A percentile compares a stretch with the other conserved stretches of the same genome.
phyloP scores from a whole-genome alignment of 2,329 filamentous ascomycete species.

The Cercospora janseana region DNA sequence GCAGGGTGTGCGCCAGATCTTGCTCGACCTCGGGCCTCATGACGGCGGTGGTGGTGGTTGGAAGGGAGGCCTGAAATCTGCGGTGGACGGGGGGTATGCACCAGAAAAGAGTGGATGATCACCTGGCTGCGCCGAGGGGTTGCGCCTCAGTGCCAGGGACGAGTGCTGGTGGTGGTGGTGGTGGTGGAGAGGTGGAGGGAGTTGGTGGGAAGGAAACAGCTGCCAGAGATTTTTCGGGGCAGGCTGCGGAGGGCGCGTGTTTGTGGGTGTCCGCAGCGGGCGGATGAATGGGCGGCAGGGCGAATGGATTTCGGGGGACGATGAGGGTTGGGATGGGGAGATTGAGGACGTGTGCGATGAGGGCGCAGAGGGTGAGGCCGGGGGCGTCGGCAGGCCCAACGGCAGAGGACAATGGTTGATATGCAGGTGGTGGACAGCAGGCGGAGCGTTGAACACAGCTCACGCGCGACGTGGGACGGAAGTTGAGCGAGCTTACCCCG shows the following conservation, averaged over 20 bases:
- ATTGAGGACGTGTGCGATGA: constrained; percentile 10
- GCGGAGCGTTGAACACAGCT: constrained; percentile 13
- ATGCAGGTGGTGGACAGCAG: constrained; percentile 8
- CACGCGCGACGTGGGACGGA: constrained; percentile 4
- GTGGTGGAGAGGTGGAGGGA: constrained; percentile 1
- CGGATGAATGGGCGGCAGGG: neutral
- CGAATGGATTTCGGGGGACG: no score
- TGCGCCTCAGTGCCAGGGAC: no score
- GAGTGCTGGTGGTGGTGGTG: constrained; percentile 9
- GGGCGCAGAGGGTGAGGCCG: constrained; percentile 6
- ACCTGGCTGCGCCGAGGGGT: constrained; percentile 14
- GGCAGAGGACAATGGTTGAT: constrained; percentile 10
- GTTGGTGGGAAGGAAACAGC: constrained; percentile 9
- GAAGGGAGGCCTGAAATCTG: constrained; percentile 19
- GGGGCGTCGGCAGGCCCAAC: constrained; percentile 13
- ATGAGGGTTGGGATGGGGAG: constrained; percentile 1
- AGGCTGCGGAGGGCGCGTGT: neutral
- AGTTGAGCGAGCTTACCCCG: constrained; percentile 12
- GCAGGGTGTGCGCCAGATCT: constrained; percentile 95
- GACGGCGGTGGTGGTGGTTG: constrained; percentile 29
- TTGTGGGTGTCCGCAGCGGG: neutral
- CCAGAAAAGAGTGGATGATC: constrained; percentile 25
- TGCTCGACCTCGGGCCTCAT: constrained; percentile 99
- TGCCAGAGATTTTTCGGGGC: constrained; percentile 19
- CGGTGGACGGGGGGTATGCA: constrained; percentile 3